Percentiles rank a stretch among this genome's conserved stretches.
These are phyloP conservation scores for Globisporangium emineosum DNA, from an alignment of 352 stramenopile genomes.

Conservation along the genomic window DNA sequence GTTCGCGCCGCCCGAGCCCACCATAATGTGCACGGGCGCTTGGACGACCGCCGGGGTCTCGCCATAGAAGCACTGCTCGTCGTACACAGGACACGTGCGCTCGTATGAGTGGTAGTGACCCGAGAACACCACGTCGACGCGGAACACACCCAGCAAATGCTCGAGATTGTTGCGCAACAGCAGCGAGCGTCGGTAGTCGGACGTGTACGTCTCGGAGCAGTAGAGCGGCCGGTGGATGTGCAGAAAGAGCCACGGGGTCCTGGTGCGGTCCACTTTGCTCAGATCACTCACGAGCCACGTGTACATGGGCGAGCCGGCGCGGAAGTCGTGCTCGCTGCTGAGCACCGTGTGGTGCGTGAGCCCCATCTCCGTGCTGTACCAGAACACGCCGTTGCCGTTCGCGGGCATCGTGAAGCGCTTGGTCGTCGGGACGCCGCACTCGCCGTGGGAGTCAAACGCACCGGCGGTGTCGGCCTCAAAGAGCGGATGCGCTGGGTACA, in stretches of 20 bases:
- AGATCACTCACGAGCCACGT: slow-evolving; percentile 56
- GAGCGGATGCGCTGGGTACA: slow-evolving; percentile 27
- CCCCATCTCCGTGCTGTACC: slow-evolving; percentile 58
- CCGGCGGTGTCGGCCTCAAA: slow-evolving; percentile 32
- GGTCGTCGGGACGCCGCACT: slow-evolving; percentile 81
- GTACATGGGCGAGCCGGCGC: slow-evolving; percentile 35
- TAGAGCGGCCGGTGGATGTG: slow-evolving; percentile 65
- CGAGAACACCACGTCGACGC: slow-evolving; percentile 56
- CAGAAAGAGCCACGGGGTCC: slow-evolving; percentile 58
- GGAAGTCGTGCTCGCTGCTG: slow-evolving; percentile 58
- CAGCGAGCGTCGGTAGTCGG: slow-evolving; percentile 37
- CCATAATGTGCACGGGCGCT: slow-evolving; percentile 51
- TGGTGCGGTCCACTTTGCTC: slow-evolving; percentile 40
- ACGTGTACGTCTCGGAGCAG: slow-evolving; percentile 37
- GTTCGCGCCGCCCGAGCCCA: slow-evolving; percentile 42
- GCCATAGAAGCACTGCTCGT: slow-evolving; percentile 30
- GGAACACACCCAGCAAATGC: slow-evolving; percentile 40
- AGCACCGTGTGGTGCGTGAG: slow-evolving; percentile 50
- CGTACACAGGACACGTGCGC: slow-evolving; percentile 54
- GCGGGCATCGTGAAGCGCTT: slow-evolving; percentile 77
- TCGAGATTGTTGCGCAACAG: slow-evolving; percentile 45
- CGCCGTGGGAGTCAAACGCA: slow-evolving; percentile 63
- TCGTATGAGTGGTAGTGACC: slow-evolving; percentile 68
- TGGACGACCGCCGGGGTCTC: slow-evolving; percentile 26
- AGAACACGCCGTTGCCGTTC: slow-evolving; percentile 54